phyloP scores from a whole-genome alignment of 139 green algal genomes.

The Pseudopediastrum boryanum region DNA sequence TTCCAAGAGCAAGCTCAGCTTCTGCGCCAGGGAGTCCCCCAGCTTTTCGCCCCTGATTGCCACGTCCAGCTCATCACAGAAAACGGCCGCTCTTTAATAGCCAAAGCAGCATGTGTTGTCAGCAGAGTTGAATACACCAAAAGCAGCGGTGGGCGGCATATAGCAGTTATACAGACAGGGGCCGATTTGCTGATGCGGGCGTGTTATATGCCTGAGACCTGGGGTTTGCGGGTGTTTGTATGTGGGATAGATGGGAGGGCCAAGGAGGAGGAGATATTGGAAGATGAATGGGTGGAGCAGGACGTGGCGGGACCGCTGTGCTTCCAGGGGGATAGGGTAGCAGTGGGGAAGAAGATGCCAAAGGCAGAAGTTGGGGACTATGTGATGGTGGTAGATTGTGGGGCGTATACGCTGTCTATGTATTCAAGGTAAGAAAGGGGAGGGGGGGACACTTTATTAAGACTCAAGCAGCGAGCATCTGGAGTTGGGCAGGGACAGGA shows the following conservation, averaged over 20 bases:
- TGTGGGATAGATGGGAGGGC: neutral
- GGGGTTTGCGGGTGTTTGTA: conserved; percentile 43
- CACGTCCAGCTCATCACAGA: conserved; percentile 43
- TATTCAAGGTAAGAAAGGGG: conserved; percentile 35
- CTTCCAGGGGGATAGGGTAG: conserved; percentile 51
- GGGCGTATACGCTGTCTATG: conserved; percentile 53
- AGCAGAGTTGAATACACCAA: conserved; percentile 48
- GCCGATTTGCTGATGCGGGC: conserved; percentile 49
- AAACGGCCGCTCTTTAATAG: conserved; percentile 45
- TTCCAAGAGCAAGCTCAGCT: conserved; percentile 37
- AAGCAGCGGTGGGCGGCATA: conserved; percentile 37
- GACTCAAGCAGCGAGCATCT: too few species aligned
- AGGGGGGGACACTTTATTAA: too few species aligned
- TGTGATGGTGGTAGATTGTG: conserved; percentile 41
- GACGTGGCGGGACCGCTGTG: conserved; percentile 51
- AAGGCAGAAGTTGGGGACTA: conserved; percentile 32
- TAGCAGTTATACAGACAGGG: conserved; percentile 41
- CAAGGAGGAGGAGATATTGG: neutral
- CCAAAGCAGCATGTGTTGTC: conserved; percentile 39
- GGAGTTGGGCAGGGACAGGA: too few species aligned
- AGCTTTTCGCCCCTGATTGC: conserved; percentile 28
- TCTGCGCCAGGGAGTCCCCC: conserved; percentile 30
- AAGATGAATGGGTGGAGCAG: conserved; percentile 14
- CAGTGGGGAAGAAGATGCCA: conserved; percentile 33
- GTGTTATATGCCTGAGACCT: conserved; percentile 48